Conservation (phyloP, 257 asterid genomes). For the Scutellaria minor region DNA sequence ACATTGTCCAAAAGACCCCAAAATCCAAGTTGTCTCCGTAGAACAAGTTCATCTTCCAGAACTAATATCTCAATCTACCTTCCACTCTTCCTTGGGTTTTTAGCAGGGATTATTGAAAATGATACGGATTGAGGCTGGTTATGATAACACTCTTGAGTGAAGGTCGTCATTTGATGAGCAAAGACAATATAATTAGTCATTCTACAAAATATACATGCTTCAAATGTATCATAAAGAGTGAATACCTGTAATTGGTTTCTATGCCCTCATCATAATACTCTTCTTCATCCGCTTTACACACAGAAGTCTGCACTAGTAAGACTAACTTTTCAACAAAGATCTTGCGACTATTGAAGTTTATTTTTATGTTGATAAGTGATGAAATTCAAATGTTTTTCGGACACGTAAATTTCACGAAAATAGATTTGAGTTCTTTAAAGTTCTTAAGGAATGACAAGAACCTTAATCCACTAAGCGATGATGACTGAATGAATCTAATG, state of each 20-base stretch:
- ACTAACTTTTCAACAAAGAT: conserved; percentile 14
- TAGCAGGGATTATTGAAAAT: no score
- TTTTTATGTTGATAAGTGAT: conserved; percentile 24
- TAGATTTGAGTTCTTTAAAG: conserved; percentile 34
- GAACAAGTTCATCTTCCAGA: no score
- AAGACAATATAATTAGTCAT: no score
- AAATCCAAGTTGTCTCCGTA: no score
- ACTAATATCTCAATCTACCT: no score
- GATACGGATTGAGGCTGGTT: no score
- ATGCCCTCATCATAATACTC: neutral
- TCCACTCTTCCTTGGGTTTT: no score
- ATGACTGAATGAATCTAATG: conserved; percentile 25
- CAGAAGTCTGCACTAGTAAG: neutral
- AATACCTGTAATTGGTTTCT: neutral
- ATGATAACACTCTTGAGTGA: no score
- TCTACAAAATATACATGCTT: no score
- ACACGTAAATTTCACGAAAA: conserved; percentile 33
- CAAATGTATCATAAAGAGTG: neutral
- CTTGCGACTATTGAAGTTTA: neutral
- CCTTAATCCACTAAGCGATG: conserved; percentile 24
- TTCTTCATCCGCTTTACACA: neutral
- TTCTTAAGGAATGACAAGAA: conserved; percentile 34
- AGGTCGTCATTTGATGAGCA: no score
- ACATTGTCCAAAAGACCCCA: no score
- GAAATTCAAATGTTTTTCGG: neutral